Percentiles rank a stretch among this genome's conserved stretches.
phyloP scores from a whole-genome alignment of 1,139 yeast species.

The Geotrichum restrictum region DNA sequence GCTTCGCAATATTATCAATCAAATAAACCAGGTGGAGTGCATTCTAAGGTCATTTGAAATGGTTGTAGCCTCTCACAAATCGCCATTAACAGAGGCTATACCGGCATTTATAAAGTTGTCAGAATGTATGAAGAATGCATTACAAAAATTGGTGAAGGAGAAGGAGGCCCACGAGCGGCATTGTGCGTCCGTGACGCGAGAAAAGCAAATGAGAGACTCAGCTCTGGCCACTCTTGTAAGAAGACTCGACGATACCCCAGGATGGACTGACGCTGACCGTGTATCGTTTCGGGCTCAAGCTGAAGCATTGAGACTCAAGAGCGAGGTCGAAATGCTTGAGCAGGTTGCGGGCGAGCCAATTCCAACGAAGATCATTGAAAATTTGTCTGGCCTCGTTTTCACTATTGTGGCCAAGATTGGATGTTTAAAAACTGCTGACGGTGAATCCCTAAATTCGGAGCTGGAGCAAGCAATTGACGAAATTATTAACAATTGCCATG shows the following conservation, averaged over 20 bases:
- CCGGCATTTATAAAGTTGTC: constrained; percentile 24
- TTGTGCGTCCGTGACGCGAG: constrained; percentile 7
- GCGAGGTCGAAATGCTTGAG: constrained; percentile 22
- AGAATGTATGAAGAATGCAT: constrained; percentile 6
- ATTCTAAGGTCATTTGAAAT: constrained; percentile 29
- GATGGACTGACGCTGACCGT: constrained; percentile 28
- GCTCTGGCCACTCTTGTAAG: constrained; percentile 19
- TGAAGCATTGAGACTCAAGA: constrained; percentile 22
- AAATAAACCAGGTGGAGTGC: constrained; percentile 26
- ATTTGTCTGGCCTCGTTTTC: not conserved
- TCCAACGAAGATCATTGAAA: constrained; percentile 16
- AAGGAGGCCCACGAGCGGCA: constrained; percentile 2
- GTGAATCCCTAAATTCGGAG: not conserved
- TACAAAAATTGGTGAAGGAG: constrained; percentile 10
- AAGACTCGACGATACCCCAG: constrained; percentile 28
- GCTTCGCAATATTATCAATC: constrained; percentile 23
- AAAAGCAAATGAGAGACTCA: constrained; percentile 4
- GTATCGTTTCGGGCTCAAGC: constrained; percentile 26
- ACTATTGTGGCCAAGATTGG: not conserved
- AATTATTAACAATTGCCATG: not conserved
- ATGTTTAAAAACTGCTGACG: not conserved
- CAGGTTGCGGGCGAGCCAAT: constrained; percentile 21
- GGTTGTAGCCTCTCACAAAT: constrained; percentile 20
- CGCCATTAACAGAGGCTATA: constrained; percentile 23
- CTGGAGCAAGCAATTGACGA: constrained; percentile 2